Evolutionary conservation across 768 basidiomycete species (phyloP).

Genomic region (Chiua virens): DNA sequence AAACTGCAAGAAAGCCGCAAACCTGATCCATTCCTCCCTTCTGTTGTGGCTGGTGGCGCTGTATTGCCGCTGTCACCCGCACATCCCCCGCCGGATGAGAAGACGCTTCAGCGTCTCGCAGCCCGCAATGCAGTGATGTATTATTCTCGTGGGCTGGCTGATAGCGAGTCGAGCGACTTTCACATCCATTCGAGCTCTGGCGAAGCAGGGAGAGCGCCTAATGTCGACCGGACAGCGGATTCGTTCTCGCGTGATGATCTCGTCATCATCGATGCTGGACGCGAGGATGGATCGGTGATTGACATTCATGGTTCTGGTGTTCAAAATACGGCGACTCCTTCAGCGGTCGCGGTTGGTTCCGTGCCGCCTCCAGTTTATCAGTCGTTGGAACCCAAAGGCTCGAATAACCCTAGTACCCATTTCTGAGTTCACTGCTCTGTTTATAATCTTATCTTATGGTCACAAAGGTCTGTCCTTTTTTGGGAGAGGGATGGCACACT

Average conservation of each 20-base stretch:
- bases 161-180: neutral
- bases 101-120: neutral
- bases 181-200: neutral
- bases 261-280: neutral
- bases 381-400: neutral
- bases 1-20: neutral
- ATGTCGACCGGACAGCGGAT: neutral
- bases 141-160: neutral
- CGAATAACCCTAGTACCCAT: no score
- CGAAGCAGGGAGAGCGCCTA: neutral
- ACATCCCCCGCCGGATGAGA: neutral
- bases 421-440: no score
- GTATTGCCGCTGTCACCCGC: neutral
- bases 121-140: neutral
- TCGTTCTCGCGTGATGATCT: neutral
- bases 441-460: no score
- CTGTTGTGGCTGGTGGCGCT: neutral
- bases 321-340: neutral
- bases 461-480: no score
- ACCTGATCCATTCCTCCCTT: conserved; percentile 5
- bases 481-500: no score
- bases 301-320: neutral
- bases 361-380: conserved; percentile 1
- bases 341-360: neutral
- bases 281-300: neutral